These are phyloP conservation scores for Phytophthora tubulina DNA, from an alignment of 352 stramenopile genomes.

Conservation along the genomic window DNA sequence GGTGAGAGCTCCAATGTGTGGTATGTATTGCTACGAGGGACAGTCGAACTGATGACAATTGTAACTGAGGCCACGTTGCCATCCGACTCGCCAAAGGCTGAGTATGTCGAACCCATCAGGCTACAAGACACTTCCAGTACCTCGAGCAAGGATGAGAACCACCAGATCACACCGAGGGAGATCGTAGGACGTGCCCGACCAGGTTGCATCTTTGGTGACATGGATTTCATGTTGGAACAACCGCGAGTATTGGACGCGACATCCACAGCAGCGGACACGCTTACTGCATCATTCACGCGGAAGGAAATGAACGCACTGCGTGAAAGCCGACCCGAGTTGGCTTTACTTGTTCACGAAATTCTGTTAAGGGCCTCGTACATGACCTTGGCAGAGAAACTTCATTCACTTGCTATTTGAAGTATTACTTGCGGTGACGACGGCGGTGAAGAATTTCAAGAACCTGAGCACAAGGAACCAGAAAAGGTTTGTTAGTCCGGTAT, in stretches of 20 bases:
- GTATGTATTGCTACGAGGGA: constrained; percentile 62
- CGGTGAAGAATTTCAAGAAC: constrained; percentile 73
- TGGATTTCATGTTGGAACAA: constrained; percentile 71
- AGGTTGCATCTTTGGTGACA: constrained; percentile 72
- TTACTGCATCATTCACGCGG: constrained; percentile 55
- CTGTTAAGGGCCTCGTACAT: constrained; percentile 68
- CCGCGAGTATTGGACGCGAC: constrained; percentile 59
- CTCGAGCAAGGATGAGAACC: constrained; percentile 1
- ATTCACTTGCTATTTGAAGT: constrained; percentile 34
- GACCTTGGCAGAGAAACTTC: constrained; percentile 55
- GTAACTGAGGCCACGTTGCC: constrained; percentile 23
- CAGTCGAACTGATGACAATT: constrained; percentile 55
- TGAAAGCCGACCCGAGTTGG: constrained; percentile 41
- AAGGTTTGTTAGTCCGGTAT: constrained; percentile 11
- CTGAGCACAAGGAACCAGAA: constrained; percentile 23
- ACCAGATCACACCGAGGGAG: constrained; percentile 33
- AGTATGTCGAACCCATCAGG: constrained; percentile 11
- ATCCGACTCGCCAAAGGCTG: constrained; percentile 32
- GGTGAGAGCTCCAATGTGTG: constrained; percentile 52
- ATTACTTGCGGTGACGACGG: constrained; percentile 42
- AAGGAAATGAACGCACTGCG: constrained; percentile 43
- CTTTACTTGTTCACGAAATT: constrained; percentile 64
- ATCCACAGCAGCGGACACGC: constrained; percentile 43
- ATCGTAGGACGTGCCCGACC: constrained; percentile 61
- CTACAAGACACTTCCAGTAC: constrained; percentile 1